Evolutionary conservation across 2,329 filamentous ascomycete species (phyloP), one percentile per base, ranked within the genome.

Genomic region (Tetracladium maxilliforme): DNA sequence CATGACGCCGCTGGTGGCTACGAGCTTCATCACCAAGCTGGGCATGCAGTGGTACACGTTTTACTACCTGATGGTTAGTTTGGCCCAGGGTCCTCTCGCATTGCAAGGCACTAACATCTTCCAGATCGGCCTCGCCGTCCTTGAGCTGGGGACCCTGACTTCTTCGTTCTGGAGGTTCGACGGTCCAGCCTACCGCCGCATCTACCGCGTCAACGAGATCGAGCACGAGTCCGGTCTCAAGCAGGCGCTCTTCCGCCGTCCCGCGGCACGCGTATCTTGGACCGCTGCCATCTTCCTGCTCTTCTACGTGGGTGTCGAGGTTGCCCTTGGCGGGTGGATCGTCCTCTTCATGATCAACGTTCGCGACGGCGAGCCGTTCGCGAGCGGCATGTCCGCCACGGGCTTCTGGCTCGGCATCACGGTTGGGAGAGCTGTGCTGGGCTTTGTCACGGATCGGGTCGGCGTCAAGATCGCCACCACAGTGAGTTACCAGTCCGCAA

Each of bases 331-430:
- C 12, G 81, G 81, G 10, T 90, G 81, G 81, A 75, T 92, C 33
- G 74, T 83, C 24, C 75, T 74, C 1, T 92, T 92, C 44, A 92
- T 92, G 80, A 70, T 86, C n/a, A 58, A 66, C 12, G 72, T 84
- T 14, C 67, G 84, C 10, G 48, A 74, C 19, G 80, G 73, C 4
- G 62, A 58, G 14, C 55, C 70, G 0, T 87, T 90, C 40, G 62
- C 71, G 3, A 73, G 76, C 17, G 82, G 82, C 3, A 69, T 90
- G 52, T 70, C 70, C 0, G 74, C 72, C 1, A 87, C 80, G 0
- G 74, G 80, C 1, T 92, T 87, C 51, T 92, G 83, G 83, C 63
- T 82, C 21, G 83, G 82, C 0, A 61, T 92, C 33, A 86, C 81
- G 0, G 47, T 82, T 1, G 82, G 83, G 0, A 59, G 83, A 2